Conservation (phyloP, 768 basidiomycete genomes). For the Tylopilus subfusipes region DNA sequence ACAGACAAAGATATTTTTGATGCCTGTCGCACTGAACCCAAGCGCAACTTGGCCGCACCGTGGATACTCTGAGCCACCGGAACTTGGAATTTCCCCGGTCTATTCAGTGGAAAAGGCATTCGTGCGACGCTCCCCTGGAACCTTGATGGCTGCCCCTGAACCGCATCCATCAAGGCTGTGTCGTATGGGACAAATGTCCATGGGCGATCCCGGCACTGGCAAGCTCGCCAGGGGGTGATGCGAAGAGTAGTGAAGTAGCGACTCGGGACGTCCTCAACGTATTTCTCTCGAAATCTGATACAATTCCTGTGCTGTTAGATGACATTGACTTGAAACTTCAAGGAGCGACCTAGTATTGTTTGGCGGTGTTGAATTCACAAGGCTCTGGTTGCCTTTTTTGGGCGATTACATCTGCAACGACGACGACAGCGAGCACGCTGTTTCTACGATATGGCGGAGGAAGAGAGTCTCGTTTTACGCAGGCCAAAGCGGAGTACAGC, state of each 20-base stretch:
- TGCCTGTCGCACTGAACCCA: background rate
- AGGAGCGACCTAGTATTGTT: background rate
- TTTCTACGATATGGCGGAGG: constrained; percentile 13
- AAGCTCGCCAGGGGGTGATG: background rate
- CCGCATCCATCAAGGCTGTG: too few relatives aligned
- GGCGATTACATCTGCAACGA: background rate
- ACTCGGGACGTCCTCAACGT: background rate
- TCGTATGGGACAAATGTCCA: too few relatives aligned
- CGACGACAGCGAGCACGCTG: background rate
- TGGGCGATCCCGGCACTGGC: background rate
- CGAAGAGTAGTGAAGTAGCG: background rate
- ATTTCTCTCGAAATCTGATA: background rate
- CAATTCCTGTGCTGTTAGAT: background rate
- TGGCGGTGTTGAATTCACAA: constrained; percentile 17
- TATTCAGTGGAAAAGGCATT: background rate
- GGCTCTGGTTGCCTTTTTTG: constrained; percentile 6
- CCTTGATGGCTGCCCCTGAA: too few relatives aligned
- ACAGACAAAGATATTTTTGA: background rate
- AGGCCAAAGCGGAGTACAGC: constrained; percentile 70
- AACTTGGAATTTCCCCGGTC: background rate
- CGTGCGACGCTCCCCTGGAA: background rate
- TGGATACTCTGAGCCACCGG: background rate
- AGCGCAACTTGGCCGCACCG: background rate
- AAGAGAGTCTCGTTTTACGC: constrained; percentile 43
- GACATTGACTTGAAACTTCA: too few relatives aligned